Base-by-base conservation (phyloP, 2,329 filamentous ascomycete species). In the Trichoderma endophyticum region DNA sequence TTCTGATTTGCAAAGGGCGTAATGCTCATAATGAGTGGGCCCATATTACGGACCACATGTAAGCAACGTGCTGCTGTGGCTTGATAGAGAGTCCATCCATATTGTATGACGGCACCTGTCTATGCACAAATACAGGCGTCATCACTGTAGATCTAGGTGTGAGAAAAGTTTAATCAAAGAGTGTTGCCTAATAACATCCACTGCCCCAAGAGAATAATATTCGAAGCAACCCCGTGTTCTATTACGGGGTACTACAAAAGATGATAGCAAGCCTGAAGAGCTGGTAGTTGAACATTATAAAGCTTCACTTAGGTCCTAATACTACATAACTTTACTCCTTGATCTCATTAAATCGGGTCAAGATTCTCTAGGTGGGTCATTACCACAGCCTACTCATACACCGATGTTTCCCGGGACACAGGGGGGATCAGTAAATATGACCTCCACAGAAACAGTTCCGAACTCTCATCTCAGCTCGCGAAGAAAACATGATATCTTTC, bases 391-490 rank as follows among this genome's bases (percentile, higher is more conserved):
- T 48, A 5, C n/a, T 34, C 24, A 15, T 65, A 65, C 28, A 65
- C 62, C 62, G 62, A 65, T 54, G 43, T 54, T 65, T 65, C 43
- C 62, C 62, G 62, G 62, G n/a, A 34, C 43, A 12, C 43, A 34
- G 14, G 43, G 43, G n/a, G 26, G 21, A 32, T 24, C 21, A 54
- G 28, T 54, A 7, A 6, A 11, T 26, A 54, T 26, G 6, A 8
- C 62, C 61, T 65, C 43, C 30, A 36, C 43, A 34, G 62, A 65
- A 54, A 12, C n/a, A 54, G 3, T 4, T 30, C 32, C 28, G 54
- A 54, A 11, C 11, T 34, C 61, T n/a, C 14, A 21, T 24, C 28
- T 34, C n/a, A 54, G 43, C n/a, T 26, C 14, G n/a, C 6, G 30
- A 34, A 65, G 39, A 32, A 30, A 24, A 18, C 28, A 54, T 5